These are phyloP conservation scores for Logfia minima DNA, from an alignment of 129 eudicot genomes.

Conservation along the genomic window DNA sequence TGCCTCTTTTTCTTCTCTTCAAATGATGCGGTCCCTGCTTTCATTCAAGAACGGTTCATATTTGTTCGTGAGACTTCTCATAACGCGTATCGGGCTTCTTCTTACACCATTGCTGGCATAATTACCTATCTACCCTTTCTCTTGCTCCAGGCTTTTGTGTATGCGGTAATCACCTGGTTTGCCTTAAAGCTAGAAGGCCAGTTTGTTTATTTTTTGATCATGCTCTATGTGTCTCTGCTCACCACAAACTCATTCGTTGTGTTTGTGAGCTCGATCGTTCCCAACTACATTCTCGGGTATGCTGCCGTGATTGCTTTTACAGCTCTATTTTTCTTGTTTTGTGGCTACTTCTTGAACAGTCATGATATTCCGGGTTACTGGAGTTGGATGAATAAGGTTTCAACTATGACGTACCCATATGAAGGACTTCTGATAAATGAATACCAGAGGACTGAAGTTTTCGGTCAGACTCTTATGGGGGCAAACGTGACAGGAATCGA, in stretches of 20 bases:
- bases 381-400: conserved; percentile 74
- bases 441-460: conserved; percentile 43
- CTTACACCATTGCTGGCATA: conserved; percentile 70
- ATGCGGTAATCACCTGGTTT: conserved; percentile 65
- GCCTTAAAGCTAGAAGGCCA: conserved; percentile 59
- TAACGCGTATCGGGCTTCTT: conserved; percentile 77
- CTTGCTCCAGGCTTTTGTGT: conserved; percentile 59
- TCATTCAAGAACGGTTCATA: conserved; percentile 78
- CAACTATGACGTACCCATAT: conserved; percentile 80
- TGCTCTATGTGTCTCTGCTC: conserved; percentile 64
- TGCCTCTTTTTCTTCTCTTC: conserved; percentile 82
- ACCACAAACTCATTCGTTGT: conserved; percentile 81
- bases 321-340: conserved; percentile 78
- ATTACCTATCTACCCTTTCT: conserved; percentile 73
- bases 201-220: conserved; percentile 52
- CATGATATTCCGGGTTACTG: conserved; percentile 62
- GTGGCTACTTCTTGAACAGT: conserved; percentile 68
- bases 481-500: conserved; percentile 37
- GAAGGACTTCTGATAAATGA: conserved; percentile 75
- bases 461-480: conserved; percentile 33
- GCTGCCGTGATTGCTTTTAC: conserved; percentile 88
- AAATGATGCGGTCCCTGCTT: conserved; percentile 81
- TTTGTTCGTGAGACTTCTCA: conserved; percentile 83
- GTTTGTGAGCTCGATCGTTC: conserved; percentile 80
- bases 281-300: conserved; percentile 75